Evolutionary conservation across 1,284 basidiomycete species (phyloP).

Genomic region (Trichosporon inkin): DNA sequence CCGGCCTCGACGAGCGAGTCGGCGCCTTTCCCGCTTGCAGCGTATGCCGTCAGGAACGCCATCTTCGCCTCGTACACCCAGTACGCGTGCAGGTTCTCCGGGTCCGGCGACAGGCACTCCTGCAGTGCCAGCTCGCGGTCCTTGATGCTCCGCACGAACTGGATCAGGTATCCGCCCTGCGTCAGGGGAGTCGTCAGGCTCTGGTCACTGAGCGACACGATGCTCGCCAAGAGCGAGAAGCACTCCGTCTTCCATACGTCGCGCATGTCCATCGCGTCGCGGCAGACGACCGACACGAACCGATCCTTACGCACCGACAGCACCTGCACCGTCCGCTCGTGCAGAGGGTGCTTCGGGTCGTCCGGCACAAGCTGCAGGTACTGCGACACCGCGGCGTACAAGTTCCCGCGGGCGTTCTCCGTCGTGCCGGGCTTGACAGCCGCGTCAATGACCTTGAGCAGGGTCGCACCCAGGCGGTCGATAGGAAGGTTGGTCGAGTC

Average conservation of each 20-base stretch:
- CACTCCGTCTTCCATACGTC: constrained; percentile 91
- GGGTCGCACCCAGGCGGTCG: constrained; percentile 70
- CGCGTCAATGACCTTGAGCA: constrained; percentile 73
- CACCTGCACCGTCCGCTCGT: constrained; percentile 60
- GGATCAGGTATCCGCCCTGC: constrained; percentile 72
- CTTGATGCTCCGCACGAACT: constrained; percentile 77
- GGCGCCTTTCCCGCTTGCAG: constrained; percentile 74
- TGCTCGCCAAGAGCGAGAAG: constrained; percentile 57
- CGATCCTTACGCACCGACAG: constrained; percentile 60
- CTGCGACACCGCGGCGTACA: constrained; percentile 88
- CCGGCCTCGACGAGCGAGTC: constrained; percentile 79
- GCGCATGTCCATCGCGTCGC: constrained; percentile 88
- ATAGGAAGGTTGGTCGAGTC: constrained; percentile 66
- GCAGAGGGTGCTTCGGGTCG: constrained; percentile 49
- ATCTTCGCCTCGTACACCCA: constrained; percentile 96
- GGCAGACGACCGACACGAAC: constrained; percentile 69
- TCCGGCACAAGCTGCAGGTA: constrained; percentile 65
- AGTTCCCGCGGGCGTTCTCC: constrained; percentile 90
- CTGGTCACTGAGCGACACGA: constrained; percentile 62
- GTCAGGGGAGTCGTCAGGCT: constrained; percentile 57
- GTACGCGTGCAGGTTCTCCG: constrained; percentile 81
- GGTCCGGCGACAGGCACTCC: constrained; percentile 78
- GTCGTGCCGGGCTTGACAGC: constrained; percentile 71
- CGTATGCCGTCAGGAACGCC: constrained; percentile 78
- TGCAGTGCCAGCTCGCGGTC: constrained; percentile 77